Conservation (phyloP, 768 basidiomycete genomes). For the Agaricus subrufescens region DNA sequence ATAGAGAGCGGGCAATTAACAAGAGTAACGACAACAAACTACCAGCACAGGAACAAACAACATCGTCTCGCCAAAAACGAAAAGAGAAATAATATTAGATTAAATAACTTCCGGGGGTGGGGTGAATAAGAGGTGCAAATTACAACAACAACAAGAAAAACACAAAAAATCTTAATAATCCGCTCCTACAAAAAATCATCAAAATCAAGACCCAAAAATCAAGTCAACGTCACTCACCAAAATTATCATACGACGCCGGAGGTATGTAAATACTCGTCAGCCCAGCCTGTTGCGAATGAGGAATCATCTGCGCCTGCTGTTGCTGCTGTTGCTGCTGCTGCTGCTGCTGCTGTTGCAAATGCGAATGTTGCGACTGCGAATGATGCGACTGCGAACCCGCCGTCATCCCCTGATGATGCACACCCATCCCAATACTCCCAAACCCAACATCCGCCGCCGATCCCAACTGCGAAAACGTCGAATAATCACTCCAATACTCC, state of each 20-base stretch:
- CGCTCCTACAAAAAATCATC: background rate
- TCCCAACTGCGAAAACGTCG: slow-evolving; percentile 45
- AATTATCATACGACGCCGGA: slow-evolving; percentile 21
- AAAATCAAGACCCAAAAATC: background rate
- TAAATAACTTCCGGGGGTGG: background rate
- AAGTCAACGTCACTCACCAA: slow-evolving; percentile 16
- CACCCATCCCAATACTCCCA: slow-evolving; percentile 6
- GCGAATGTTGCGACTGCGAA: background rate
- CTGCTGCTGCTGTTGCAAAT: background rate
- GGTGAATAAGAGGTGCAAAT: too few species aligned
- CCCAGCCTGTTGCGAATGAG: background rate
- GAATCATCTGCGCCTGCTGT: background rate
- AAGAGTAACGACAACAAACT: background rate
- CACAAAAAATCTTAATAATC: background rate
- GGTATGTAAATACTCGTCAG: slow-evolving; percentile 15
- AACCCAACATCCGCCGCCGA: slow-evolving; percentile 28
- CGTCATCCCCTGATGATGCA: slow-evolving; percentile 12
- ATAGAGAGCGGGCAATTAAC: background rate
- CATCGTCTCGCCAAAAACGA: background rate
- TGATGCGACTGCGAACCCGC: too few species aligned
- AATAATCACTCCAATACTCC: slow-evolving; percentile 55
- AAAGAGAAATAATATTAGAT: slow-evolving; percentile 1
- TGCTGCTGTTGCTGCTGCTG: too few species aligned
- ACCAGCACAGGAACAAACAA: background rate
- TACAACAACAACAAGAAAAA: too few species aligned